Conservation (phyloP, 441 rosid species). For the Euphorbia schlechtendalii region DNA sequence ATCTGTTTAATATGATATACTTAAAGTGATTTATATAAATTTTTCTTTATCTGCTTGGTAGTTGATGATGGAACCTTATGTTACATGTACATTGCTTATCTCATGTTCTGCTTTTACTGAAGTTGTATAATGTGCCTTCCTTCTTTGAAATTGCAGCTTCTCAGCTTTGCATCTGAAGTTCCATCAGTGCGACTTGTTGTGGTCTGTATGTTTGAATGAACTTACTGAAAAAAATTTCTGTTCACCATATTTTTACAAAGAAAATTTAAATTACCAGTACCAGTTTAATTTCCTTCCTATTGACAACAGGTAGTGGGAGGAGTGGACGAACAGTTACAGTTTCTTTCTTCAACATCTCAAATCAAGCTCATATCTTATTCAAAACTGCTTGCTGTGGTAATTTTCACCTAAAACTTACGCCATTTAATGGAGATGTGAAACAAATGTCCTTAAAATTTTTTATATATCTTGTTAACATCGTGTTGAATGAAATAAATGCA, state of each 20-base stretch:
- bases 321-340: constrained; percentile 64
- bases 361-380: constrained; percentile 62
- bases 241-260: not conserved
- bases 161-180: constrained; percentile 75
- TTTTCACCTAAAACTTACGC: not conserved
- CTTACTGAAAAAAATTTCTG: not conserved
- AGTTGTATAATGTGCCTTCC: constrained; percentile 10
- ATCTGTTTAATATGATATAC: not conserved
- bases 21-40: not conserved
- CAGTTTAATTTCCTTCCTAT: constrained; percentile 7
- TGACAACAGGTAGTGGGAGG: constrained; percentile 84
- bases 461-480: not conserved
- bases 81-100: not conserved
- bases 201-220: constrained; percentile 40
- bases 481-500: no score
- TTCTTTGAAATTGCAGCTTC: constrained; percentile 53
- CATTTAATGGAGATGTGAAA: not conserved
- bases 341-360: constrained; percentile 60
- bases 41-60: not conserved
- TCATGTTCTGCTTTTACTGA: not conserved
- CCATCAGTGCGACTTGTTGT: constrained; percentile 74
- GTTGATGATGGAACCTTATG: constrained; percentile 1
- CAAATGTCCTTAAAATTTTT: not conserved
- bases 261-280: not conserved
- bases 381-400: constrained; percentile 73